phyloP scores from a whole-genome alignment of 352 stramenopile genomes.

The Globisporangium recalcitrans region DNA sequence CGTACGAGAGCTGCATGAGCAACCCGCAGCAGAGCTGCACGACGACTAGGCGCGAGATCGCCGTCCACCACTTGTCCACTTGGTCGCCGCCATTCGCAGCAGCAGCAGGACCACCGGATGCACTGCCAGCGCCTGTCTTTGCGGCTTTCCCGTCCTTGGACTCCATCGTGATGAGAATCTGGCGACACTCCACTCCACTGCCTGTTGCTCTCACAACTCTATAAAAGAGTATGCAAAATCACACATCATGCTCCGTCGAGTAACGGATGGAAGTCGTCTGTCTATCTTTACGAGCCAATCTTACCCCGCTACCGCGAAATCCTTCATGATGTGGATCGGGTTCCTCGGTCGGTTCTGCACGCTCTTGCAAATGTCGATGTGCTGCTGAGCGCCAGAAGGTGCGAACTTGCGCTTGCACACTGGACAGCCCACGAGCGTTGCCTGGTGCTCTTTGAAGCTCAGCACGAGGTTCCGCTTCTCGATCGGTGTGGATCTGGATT shows the following conservation, averaged over 20 bases:
- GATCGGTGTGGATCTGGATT: constrained; percentile 23
- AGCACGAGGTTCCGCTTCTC: constrained; percentile 57
- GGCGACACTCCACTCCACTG: background rate
- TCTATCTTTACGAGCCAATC: constrained; percentile 4
- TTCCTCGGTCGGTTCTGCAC: constrained; percentile 81
- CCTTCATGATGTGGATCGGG: constrained; percentile 50
- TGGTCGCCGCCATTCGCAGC: background rate
- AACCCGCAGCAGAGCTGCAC: constrained; percentile 52
- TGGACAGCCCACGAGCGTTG: constrained; percentile 73
- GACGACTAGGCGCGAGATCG: constrained; percentile 31
- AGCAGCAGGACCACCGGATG: background rate
- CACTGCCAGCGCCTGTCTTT: background rate
- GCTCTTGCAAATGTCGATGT: constrained; percentile 82
- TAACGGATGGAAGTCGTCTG: background rate
- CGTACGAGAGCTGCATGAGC: constrained; percentile 79
- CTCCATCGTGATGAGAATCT: background rate
- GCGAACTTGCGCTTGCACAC: constrained; percentile 79
- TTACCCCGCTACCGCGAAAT: constrained; percentile 65
- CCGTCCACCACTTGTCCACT: constrained; percentile 39
- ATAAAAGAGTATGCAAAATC: background rate
- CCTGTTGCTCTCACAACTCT: background rate
- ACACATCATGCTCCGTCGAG: background rate
- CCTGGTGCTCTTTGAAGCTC: constrained; percentile 76
- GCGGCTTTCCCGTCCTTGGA: background rate
- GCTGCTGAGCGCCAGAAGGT: constrained; percentile 72